Base-by-base conservation (phyloP, 345 rosid species). In the Salix suchowensis region DNA sequence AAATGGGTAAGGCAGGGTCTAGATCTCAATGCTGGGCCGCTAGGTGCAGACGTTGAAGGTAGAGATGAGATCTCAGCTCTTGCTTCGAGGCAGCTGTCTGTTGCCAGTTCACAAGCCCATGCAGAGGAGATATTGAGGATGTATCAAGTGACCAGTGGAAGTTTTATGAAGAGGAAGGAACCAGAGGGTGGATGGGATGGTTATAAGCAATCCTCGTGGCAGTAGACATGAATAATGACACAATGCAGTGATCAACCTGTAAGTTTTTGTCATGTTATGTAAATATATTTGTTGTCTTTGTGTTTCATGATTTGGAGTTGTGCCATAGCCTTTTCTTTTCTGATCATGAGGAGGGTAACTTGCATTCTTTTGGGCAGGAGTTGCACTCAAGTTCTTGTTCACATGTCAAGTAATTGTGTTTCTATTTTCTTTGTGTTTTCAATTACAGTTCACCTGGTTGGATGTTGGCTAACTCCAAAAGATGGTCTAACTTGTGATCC, bases 131-230 rank as follows among this genome's bases (percentile, higher is more conserved):
- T 88, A 77, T 81, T 89, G 70, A 88, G 94, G 85, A 87, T 90
- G 82, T 95, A 85, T 85, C 97, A 91, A 67, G 74, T 87, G 74
- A 71, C 89, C 10, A 86, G 91, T 66, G 88, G 94, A n/a, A 65
- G 79, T 46, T 40, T 80, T 65, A 79, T 87, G 48, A 96, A 89
- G 88, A 92, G 95, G 81, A 96, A 91, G 80, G 98, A 93, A 67
- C 94, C 97, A 26, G 99, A 93, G 4, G 97, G 96, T 32, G 93
- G 98, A 48, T 89, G 97, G 97, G 98, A 94, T 74, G 89, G 91
- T 65, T 89, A 88, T 80, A 91, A 83, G 85, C 96, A 90, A 48
- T 73, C 91, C 28, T 84, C 94, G 68, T 92, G 98, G 97, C 94
- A 91, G 81, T 89, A 96, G 87, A 67, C 82, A 62, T 74, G 65